Evolutionary conservation across 192 early-diverging fungal species (phyloP), one percentile per base, ranked within the genome.

Genomic region (Physocladia obscura): DNA sequence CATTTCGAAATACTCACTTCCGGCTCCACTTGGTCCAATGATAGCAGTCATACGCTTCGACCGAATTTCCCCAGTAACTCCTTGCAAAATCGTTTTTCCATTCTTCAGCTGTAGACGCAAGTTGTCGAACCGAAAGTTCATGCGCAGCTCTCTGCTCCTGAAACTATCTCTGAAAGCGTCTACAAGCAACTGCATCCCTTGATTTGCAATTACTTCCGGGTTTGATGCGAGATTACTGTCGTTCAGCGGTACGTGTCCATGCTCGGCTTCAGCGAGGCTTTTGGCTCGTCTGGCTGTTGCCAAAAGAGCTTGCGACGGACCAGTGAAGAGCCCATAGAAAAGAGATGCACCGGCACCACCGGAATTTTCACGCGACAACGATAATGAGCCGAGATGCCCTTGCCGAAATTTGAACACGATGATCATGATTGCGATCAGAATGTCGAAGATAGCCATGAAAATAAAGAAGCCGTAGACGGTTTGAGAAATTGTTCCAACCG

Each of bases 21-120:
- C 96, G 5, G 94, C 92, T 15, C 95, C 95, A 30, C 88, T 90
- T 2, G 93, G 92, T 0, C 95, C 96, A 87, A 97, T 96, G 21
- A 98, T 88, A 1, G 92, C 93, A 62, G 92, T 82, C 57, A 93
- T 76, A 31, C 90, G 84, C 31, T 90, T 92, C 2, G 91, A 82
- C 29, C 81, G 76, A 24, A 91, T 86, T 34, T 83, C 79, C n/a
- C 93, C 95, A 1, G 82, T 86, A 29, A 95, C 86, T 4, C 79
- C 76, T 38, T 86, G 69, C 19, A 97, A 79, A 49, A 97, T 81
- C 34, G 74, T 31, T 51, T 85, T 78, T n/a, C 85, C 88, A 35
- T 17, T 71, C 39, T 71, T 73, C 4, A 83, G 49, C 58, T 69
- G 67, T 38, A 84, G 31, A 22, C 72, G 59, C 54, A 84, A 27